Evolutionary conservation across 2,329 filamentous ascomycete species (phyloP).

Genomic region (Fusarium neocosmosporiellum): DNA sequence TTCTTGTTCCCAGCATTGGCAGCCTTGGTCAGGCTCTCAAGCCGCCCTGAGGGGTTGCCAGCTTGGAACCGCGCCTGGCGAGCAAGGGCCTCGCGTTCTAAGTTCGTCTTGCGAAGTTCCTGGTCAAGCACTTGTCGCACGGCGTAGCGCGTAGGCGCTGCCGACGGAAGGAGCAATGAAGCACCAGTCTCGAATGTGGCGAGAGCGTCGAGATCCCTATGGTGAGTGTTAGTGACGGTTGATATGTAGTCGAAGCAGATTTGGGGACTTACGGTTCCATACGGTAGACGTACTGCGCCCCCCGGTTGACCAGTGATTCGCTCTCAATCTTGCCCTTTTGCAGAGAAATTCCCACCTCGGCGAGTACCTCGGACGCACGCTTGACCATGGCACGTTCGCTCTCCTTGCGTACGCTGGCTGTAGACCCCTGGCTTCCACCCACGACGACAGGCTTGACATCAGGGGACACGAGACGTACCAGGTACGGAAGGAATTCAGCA

Average conservation of each 20-base stretch:
- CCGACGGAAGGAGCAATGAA: slow-evolving; percentile 65
- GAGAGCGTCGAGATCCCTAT: slow-evolving; percentile 79
- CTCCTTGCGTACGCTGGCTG: slow-evolving; percentile 89
- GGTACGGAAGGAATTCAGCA: slow-evolving; percentile 85
- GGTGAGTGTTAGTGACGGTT: slow-evolving; percentile 16
- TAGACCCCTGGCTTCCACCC: slow-evolving; percentile 71
- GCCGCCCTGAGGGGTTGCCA: slow-evolving; percentile 49
- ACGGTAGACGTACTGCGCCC: slow-evolving; percentile 84
- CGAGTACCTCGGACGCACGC: slow-evolving; percentile 83
- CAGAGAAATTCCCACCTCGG: slow-evolving; percentile 83
- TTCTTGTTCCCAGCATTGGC: slow-evolving; percentile 49
- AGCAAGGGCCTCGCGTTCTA: slow-evolving; percentile 72
- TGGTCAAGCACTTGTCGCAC: slow-evolving; percentile 94
- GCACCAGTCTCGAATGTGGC: slow-evolving; percentile 77
- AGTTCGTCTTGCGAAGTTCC: slow-evolving; percentile 81
- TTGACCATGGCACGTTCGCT: slow-evolving; percentile 84
- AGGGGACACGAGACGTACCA: slow-evolving; percentile 85
- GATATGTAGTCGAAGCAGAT: neutral
- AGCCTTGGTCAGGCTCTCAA: slow-evolving; percentile 45
- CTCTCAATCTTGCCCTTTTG: slow-evolving; percentile 83
- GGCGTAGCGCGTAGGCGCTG: slow-evolving; percentile 86
- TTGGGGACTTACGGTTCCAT: slow-evolving; percentile 84
- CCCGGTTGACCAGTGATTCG: slow-evolving; percentile 68
- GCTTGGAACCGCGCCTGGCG: slow-evolving; percentile 73
- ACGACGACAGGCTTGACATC: slow-evolving; percentile 93